These are phyloP conservation scores for Collybia sp. DNA, from an alignment of 768 basidiomycete species.

Conservation along the genomic window DNA sequence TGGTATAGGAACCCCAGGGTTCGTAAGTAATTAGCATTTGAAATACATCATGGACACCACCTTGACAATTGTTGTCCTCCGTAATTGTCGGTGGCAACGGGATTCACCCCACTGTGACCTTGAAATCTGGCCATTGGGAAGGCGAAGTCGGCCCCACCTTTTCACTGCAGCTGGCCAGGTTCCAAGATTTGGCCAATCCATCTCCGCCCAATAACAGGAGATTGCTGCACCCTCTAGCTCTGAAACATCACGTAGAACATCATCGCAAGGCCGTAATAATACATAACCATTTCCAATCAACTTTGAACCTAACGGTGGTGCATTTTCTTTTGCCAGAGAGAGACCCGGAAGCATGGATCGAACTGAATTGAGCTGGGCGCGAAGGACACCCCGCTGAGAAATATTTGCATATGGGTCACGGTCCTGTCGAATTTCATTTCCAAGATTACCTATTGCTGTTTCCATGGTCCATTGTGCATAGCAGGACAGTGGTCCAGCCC, in stretches of 20 bases:
- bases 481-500: not conserved
- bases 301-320: not conserved
- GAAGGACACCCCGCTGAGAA: conserved; percentile 1
- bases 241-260: not conserved
- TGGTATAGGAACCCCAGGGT: not conserved
- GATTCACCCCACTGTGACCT: conserved; percentile 14
- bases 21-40: not conserved
- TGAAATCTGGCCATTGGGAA: conserved; percentile 19
- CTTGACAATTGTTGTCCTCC: not conserved
- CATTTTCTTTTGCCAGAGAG: not conserved
- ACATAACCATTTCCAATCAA: not conserved
- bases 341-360: not conserved
- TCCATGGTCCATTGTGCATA: conserved; percentile 12
- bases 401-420: conserved; percentile 8
- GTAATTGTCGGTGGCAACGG: not conserved
- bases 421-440: conserved; percentile 9
- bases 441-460: conserved; percentile 8
- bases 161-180: not conserved
- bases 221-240: not conserved
- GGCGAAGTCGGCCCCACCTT: conserved; percentile 15
- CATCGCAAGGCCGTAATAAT: not conserved
- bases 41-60: not conserved
- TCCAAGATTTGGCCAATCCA: conserved; percentile 1
- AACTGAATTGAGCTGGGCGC: conserved; percentile 1
- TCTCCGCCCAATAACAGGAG: not conserved